Percentiles rank a stretch among this genome's conserved stretches.
Evolutionary conservation across 2,329 filamentous ascomycete species (phyloP).

Genomic region (Neonectria sp.): DNA sequence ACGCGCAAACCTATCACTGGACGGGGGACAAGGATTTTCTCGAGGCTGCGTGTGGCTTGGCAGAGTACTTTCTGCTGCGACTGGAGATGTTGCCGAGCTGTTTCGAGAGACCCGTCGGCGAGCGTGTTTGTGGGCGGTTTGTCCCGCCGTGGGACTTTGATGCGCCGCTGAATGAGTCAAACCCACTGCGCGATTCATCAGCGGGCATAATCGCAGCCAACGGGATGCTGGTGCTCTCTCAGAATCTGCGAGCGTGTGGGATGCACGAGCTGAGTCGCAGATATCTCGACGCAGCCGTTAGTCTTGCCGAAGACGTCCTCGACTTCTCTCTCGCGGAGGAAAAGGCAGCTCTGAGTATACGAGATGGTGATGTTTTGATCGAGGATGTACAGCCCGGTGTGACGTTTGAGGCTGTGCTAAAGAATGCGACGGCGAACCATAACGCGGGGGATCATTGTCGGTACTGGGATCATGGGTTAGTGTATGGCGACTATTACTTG

Average conservation of each 20-base stretch:
- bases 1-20: constrained; percentile 65
- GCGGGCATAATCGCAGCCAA: constrained; percentile 58
- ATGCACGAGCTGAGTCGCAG: constrained; percentile 31
- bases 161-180: constrained; percentile 54
- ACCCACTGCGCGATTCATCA: constrained; percentile 54
- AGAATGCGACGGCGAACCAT: constrained; percentile 51
- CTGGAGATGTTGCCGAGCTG: constrained; percentile 53
- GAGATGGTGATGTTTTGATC: neutral
- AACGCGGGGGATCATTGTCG: constrained; percentile 48
- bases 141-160: constrained; percentile 64
- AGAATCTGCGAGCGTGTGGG: constrained; percentile 46
- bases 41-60: constrained; percentile 60
- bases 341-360: constrained; percentile 11
- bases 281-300: constrained; percentile 48
- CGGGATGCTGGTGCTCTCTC: constrained; percentile 55
- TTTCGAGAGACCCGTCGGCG: constrained; percentile 43
- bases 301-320: constrained; percentile 50
- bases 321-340: constrained; percentile 45
- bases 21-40: constrained; percentile 61
- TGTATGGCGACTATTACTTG: constrained; percentile 66
- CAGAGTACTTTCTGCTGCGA: constrained; percentile 64
- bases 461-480: constrained; percentile 57
- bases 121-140: constrained; percentile 39
- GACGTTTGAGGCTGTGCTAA: constrained; percentile 49
- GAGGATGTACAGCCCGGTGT: constrained; percentile 6